Base-by-base conservation (phyloP, 805 yeast genomes). In the Kuraishia molischiana region DNA sequence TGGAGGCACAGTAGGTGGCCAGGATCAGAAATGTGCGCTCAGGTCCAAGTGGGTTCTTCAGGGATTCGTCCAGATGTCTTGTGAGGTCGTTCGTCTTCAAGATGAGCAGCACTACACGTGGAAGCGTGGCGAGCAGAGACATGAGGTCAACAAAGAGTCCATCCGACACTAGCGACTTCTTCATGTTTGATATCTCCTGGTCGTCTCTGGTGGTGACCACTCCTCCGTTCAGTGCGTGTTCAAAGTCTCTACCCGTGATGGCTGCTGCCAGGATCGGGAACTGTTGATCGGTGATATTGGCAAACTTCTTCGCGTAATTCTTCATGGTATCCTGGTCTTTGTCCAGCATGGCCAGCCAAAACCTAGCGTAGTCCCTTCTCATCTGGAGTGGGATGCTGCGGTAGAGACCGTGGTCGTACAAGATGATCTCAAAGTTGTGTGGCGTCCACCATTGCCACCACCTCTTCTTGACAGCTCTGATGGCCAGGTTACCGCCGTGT, bases 401-500 rank as follows among this genome's bases (percentile, higher is more conserved):
- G 56, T 92, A 92, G 15, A 92, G 66, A 0, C 98, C 99, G 57
- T 92, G 98, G 59, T 92, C 99, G 54, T 86, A 94, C 15, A 92
- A 66, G 5, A 92, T 67, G 37, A 92, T 85, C 57, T 92, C 98
- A 55, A 92, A 92, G 54, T 90, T 89, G 52, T 80, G 86, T 4
- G 32, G 20, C 22, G 15, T 3, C 33, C 17, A 19, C 15, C 5
- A 13, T 6, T 14, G 5, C 31, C 31, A 29, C 34, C 19, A 31
- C 5, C 9, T 4, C 28, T 44, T 38, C 14, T 49, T 49, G 5
- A 67, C 58, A 24, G 67, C 60, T 39, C 87, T 65, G 18, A 92
- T 85, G 0, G 97, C 96, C 41, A 92, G 64, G 51, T 92, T 92
- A 0, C 99, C 99, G 9, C 95, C 95, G 56, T 92, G 99, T 1